A percentile compares a stretch with the other conserved stretches of the same genome.
These are phyloP conservation scores for Phyllachora maydis DNA, from an alignment of 2,329 filamentous ascomycete genomes.

Conservation along the genomic window DNA sequence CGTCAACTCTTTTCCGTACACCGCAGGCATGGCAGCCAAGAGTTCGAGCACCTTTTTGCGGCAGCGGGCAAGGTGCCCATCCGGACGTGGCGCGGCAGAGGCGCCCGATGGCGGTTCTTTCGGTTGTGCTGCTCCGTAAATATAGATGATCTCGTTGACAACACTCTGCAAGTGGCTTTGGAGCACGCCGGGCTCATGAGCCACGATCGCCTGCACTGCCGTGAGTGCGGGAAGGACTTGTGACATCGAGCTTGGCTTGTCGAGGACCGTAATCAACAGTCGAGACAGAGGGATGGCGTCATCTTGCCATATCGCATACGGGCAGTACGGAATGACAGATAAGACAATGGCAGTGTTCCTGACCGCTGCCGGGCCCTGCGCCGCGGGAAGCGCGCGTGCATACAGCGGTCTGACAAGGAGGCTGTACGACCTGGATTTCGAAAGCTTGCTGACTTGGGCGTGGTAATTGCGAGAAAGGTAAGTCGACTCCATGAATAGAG, in stretches of 20 bases:
- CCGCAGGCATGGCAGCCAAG: constrained; percentile 21
- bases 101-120: constrained; percentile 1
- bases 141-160: constrained; percentile 18
- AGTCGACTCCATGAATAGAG: constrained; percentile 17
- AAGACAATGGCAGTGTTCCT: constrained; percentile 26
- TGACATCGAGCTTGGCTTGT: constrained; percentile 16
- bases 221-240: constrained; percentile 26
- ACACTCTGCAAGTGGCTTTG: constrained; percentile 26
- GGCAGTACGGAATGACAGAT: constrained; percentile 25
- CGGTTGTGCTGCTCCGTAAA: constrained; percentile 10
- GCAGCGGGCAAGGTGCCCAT: background rate
- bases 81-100: background rate
- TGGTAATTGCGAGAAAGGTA: constrained; percentile 18
- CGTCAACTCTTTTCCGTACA: constrained; percentile 25
- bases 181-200: constrained; percentile 21
- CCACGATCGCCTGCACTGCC: constrained; percentile 25
- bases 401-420: constrained; percentile 24
- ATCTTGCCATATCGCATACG: constrained; percentile 27
- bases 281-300: constrained; percentile 25
- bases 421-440: constrained; percentile 24
- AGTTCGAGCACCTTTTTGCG: constrained; percentile 25
- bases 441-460: constrained; percentile 20
- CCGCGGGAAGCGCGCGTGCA: constrained; percentile 16
- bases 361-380: constrained; percentile 8
- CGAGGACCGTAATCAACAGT: constrained; percentile 24